Evolutionary conservation across 2,329 filamentous ascomycete genomes (phyloP).

Genomic region (Epicoccum sorghinum): DNA sequence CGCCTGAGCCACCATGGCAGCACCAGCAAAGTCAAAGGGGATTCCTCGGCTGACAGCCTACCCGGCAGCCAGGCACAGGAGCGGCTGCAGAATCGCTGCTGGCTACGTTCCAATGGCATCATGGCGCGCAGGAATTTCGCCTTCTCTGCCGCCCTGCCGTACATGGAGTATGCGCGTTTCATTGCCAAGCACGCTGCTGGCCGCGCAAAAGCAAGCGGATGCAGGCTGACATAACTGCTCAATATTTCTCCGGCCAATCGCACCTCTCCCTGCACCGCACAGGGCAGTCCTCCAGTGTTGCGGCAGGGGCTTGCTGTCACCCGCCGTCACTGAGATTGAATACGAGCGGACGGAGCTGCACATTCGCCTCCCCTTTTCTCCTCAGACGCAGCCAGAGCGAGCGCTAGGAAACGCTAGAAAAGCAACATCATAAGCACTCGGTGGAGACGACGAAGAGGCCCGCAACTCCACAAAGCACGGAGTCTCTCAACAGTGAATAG

Average conservation of each 20-base stretch:
- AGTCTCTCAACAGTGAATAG: slow-evolving; percentile 18
- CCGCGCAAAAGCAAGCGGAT: slow-evolving; percentile 9
- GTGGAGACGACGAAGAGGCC: slow-evolving; percentile 25
- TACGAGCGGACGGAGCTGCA: slow-evolving; percentile 14
- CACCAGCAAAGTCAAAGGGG: background rate
- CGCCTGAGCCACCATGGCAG: background rate
- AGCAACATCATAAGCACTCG: slow-evolving; percentile 22
- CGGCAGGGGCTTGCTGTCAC: slow-evolving; percentile 25
- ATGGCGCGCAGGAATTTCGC: slow-evolving; percentile 14
- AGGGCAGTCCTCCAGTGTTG: slow-evolving; percentile 5
- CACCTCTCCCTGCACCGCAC: slow-evolving; percentile 12
- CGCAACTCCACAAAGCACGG: slow-evolving; percentile 22
- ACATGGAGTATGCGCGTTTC: slow-evolving; percentile 7
- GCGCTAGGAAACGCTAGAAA: slow-evolving; percentile 26
- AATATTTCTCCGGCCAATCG: slow-evolving; percentile 8
- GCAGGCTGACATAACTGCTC: slow-evolving; percentile 7
- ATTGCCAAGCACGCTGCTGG: slow-evolving; percentile 18
- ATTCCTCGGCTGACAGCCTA: background rate
- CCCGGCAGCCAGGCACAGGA: background rate
- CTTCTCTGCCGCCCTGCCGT: slow-evolving; percentile 13
- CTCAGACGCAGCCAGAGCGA: slow-evolving; percentile 5
- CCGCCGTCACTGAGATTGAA: slow-evolving; percentile 11
- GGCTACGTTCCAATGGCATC: slow-evolving; percentile 18
- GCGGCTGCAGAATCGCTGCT: slow-evolving; percentile 13
- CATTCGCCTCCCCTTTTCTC: slow-evolving; percentile 18